phyloP scores from a whole-genome alignment of 1,139 yeast genomes.

The Hyphopichia pseudoburtonii region DNA sequence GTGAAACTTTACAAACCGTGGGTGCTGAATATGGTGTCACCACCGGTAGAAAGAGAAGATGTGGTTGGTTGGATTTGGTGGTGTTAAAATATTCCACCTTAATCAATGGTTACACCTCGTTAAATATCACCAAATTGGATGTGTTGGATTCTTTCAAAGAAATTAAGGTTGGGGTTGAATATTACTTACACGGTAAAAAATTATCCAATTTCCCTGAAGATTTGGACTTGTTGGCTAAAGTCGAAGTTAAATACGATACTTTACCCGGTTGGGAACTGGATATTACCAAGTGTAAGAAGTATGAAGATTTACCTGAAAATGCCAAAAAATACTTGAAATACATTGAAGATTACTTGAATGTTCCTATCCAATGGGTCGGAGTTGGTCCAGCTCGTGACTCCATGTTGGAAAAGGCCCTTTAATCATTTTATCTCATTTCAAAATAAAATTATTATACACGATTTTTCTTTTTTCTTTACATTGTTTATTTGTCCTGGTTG shows the following conservation, averaged over 20 bases:
- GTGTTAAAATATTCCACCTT: conserved; percentile 86
- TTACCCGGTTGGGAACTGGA: conserved; percentile 94
- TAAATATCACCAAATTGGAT: conserved; percentile 93
- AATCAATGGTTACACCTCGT: conserved; percentile 91
- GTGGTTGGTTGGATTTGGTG: conserved; percentile 98
- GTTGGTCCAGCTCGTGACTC: conserved; percentile 97
- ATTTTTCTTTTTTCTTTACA: background rate
- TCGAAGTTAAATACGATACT: conserved; percentile 86
- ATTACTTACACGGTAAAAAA: conserved; percentile 72
- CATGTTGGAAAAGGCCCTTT: conserved; percentile 62
- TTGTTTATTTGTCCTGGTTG: background rate
- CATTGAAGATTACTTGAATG: conserved; percentile 77
- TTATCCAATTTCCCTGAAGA: conserved; percentile 91
- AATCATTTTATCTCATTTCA: conserved; percentile 8
- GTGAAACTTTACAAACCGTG: conserved; percentile 82
- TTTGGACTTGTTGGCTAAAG: conserved; percentile 73
- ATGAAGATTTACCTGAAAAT: conserved; percentile 79
- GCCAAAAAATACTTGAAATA: conserved; percentile 81
- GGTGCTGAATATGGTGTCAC: conserved; percentile 99
- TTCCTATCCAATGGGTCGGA: conserved; percentile 96
- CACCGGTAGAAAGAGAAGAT: conserved; percentile 98
- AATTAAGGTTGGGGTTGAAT: conserved; percentile 82
- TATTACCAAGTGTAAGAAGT: conserved; percentile 69
- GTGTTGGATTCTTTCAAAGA: conserved; percentile 88
- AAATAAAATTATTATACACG: background rate